These are phyloP conservation scores for Datisca glomerata DNA, from an alignment of 306 rosid genomes.

Conservation along the genomic window DNA sequence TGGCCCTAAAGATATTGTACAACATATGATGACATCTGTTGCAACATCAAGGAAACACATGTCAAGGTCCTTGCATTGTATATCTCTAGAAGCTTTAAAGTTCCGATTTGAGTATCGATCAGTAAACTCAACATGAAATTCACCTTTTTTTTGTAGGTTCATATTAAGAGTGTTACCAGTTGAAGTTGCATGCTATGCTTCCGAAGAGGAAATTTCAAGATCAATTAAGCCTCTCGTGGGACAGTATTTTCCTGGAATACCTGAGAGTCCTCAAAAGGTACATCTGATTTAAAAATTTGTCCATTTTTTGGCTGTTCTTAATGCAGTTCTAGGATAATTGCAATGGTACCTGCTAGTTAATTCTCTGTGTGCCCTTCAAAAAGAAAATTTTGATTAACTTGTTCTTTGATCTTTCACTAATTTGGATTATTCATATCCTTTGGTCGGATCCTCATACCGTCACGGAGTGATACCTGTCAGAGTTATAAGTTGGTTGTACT, in stretches of 20 bases:
- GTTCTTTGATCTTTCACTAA: no score
- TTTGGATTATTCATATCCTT: no score
- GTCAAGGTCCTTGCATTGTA: slow-evolving; percentile 52
- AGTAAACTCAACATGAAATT: no score
- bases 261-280: slow-evolving; percentile 66
- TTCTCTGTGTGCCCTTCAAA: no score
- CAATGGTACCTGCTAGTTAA: no score
- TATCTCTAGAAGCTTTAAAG: not conserved
- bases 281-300: not conserved
- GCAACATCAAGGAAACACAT: slow-evolving; percentile 78
- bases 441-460: no score
- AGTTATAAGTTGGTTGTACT: no score
- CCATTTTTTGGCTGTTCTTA: no score
- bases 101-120: no score
- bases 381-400: no score
- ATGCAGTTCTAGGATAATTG: no score
- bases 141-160: slow-evolving; percentile 43
- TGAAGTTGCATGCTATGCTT: slow-evolving; percentile 88
- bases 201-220: slow-evolving; percentile 83
- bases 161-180: slow-evolving; percentile 80
- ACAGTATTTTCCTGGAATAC: slow-evolving; percentile 57
- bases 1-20: slow-evolving; percentile 64
- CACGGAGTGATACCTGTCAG: no score
- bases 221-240: slow-evolving; percentile 67
- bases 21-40: slow-evolving; percentile 61